Evolutionary conservation across 2,329 filamentous ascomycete genomes (phyloP), one percentile per base, ranked within the genome.

Genomic region (Esteya vermicola): DNA sequence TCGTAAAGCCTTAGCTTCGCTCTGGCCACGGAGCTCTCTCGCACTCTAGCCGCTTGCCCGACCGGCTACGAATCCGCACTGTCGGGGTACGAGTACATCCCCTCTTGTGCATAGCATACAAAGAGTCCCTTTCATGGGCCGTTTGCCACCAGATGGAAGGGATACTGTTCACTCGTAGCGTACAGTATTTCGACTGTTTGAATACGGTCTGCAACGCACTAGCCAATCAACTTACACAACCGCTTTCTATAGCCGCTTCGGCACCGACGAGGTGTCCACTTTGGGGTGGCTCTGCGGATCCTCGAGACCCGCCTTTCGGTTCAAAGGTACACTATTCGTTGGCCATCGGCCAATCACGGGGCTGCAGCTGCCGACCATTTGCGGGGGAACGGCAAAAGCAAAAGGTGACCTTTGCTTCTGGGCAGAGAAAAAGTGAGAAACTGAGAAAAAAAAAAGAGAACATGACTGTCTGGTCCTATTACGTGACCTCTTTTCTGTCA

Each of bases 151-250:
- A n/a, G n/a, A n/a, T n/a, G n/a, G n/a, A n/a, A n/a, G n/a, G n/a
- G n/a, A n/a, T n/a, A n/a, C n/a, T n/a, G n/a, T n/a, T n/a, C n/a
- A n/a, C n/a, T n/a, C n/a, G n/a, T n/a, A n/a, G n/a, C n/a, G n/a
- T n/a, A n/a, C n/a, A n/a, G n/a, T n/a, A n/a, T n/a, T n/a, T n/a
- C 20, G 27, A n/a, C 30, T 26, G 14, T 5, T 39, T 6, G 12
- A 12, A 27, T 20, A 10, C 6, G 25, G n/a, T 9, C 36, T 4
- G 14, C 21, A n/a, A n/a, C 35, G 6, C 35, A 20, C 21, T 28
- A 7, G 31, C 43, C 45, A 47, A 47, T 45, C 43, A 47, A 47
- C 45, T 47, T 45, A 45, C 43, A 47, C 38, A 40, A 26, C 34
- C n/a, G n/a, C 23, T 25, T 23, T 14, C 26, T 22, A 16, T 37